Percentiles rank a stretch among this genome's conserved stretches.
phyloP scores from a whole-genome alignment of 352 stramenopile species.

The Phytophthora agathidicida region DNA sequence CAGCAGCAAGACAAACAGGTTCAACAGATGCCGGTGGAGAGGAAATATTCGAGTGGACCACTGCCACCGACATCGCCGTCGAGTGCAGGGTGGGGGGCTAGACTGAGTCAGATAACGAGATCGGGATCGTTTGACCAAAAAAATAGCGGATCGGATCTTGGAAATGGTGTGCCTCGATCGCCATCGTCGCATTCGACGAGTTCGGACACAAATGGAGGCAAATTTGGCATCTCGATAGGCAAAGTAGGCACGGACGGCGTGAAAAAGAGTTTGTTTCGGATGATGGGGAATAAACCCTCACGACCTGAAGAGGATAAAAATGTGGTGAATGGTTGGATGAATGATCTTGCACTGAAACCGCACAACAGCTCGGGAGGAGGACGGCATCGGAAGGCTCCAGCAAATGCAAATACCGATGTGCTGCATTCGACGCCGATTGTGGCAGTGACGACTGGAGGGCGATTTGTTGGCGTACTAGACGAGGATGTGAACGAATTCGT shows the following conservation, averaged over 20 bases:
- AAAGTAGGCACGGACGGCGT: constrained; percentile 72
- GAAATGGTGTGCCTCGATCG: constrained; percentile 15
- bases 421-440: constrained; percentile 63
- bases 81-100: constrained; percentile 46
- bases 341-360: constrained; percentile 56
- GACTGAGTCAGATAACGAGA: constrained; percentile 53
- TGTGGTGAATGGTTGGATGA: constrained; percentile 65
- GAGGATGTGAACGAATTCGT: constrained; percentile 67
- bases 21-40: constrained; percentile 17
- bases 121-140: constrained; percentile 69
- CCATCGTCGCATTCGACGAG: constrained; percentile 17
- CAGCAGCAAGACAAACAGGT: constrained; percentile 19
- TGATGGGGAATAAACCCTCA: constrained; percentile 60
- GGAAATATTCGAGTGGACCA: constrained; percentile 27
- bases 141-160: constrained; percentile 17
- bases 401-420: constrained; percentile 29
- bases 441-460: constrained; percentile 51
- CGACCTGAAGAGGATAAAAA: constrained; percentile 66
- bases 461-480: constrained; percentile 62
- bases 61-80: constrained; percentile 50
- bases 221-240: constrained; percentile 58
- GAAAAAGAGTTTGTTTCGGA: constrained; percentile 75
- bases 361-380: constrained; percentile 37
- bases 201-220: constrained; percentile 37
- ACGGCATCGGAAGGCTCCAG: constrained; percentile 31